Percentiles rank a stretch among this genome's conserved stretches.
These are phyloP conservation scores for Omphalotus olearius DNA, from an alignment of 1,284 basidiomycete species.

Conservation along the genomic window DNA sequence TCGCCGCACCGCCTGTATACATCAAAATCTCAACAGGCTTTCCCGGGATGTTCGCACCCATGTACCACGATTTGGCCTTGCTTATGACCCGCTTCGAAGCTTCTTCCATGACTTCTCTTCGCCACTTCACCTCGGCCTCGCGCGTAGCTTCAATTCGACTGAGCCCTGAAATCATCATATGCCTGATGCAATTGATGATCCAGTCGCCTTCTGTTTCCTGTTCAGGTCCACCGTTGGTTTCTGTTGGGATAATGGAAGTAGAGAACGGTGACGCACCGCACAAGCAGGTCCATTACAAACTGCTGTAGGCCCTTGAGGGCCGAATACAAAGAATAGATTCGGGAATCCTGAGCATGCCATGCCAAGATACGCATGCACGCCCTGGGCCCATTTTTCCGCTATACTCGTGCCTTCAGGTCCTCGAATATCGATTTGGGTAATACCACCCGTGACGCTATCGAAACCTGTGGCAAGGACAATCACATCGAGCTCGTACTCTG, in stretches of 20 bases:
- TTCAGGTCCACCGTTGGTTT: background rate
- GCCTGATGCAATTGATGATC: constrained; percentile 19
- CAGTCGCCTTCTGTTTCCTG: constrained; percentile 24
- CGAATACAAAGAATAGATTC: constrained; percentile 25
- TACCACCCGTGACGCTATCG: constrained; percentile 22
- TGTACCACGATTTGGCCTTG: constrained; percentile 11
- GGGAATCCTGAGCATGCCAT: constrained; percentile 19
- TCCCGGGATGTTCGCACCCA: constrained; percentile 10
- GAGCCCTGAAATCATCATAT: constrained; percentile 16
- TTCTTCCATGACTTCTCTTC: constrained; percentile 12
- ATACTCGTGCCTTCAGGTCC: constrained; percentile 18
- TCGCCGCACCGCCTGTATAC: constrained; percentile 20
- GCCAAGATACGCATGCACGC: constrained; percentile 21
- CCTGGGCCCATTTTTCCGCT: constrained; percentile 21
- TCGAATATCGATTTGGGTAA: constrained; percentile 21
- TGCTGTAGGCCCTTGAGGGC: constrained; percentile 22
- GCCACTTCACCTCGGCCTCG: constrained; percentile 20
- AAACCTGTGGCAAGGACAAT: constrained; percentile 24
- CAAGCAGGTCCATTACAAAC: constrained; percentile 23
- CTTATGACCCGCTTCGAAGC: constrained; percentile 1
- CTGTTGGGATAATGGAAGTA: background rate
- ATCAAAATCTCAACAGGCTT: constrained; percentile 18
- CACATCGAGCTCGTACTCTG: constrained; percentile 21
- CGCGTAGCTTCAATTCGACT: constrained; percentile 19
- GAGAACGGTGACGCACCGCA: constrained; percentile 14